Conservation (phyloP, 495 filamentous ascomycete species). For the Penicillium canariense region DNA sequence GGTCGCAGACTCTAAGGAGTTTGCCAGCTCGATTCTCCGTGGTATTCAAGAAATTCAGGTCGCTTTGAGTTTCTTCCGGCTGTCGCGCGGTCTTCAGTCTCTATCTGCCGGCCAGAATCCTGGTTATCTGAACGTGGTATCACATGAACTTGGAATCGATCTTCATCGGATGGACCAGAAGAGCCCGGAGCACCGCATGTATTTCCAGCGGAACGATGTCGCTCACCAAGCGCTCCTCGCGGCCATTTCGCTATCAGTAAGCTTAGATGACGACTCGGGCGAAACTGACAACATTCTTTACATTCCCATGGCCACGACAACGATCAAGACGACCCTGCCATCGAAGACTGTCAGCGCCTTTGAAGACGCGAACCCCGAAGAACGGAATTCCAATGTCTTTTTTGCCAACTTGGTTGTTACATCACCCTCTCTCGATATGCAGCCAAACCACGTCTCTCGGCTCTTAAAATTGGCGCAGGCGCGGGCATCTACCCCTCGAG, state of each 20-base stretch:
- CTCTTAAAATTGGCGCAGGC: conserved; percentile 70
- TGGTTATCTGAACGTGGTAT: conserved; percentile 79
- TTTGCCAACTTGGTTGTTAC: conserved; percentile 96
- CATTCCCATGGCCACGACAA: conserved; percentile 97
- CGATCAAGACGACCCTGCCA: conserved; percentile 88
- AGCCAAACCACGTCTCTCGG: conserved; percentile 87
- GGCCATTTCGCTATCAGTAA: conserved; percentile 86
- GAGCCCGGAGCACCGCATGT: conserved; percentile 97
- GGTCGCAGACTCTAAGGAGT: conserved; percentile 90
- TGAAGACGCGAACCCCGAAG: conserved; percentile 69
- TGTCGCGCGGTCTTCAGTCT: conserved; percentile 72
- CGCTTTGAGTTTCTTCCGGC: conserved; percentile 85
- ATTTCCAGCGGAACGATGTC: conserved; percentile 89
- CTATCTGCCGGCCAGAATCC: conserved; percentile 63
- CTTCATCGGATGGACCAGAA: conserved; percentile 89
- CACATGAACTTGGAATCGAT: conserved; percentile 94
- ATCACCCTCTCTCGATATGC: conserved; percentile 92
- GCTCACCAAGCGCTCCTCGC: conserved; percentile 94
- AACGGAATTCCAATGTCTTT: conserved; percentile 92
- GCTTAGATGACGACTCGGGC: conserved; percentile 81
- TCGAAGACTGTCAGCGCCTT: conserved; percentile 87
- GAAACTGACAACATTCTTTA: conserved; percentile 86
- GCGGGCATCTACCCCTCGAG: conserved; percentile 50
- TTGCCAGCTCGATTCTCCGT: conserved; percentile 82
- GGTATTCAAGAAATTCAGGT: conserved; percentile 97